Percentiles rank a stretch among this genome's conserved stretches.
Evolutionary conservation across 2,329 filamentous ascomycete genomes (phyloP).

Genomic region (Venturia pyrina): DNA sequence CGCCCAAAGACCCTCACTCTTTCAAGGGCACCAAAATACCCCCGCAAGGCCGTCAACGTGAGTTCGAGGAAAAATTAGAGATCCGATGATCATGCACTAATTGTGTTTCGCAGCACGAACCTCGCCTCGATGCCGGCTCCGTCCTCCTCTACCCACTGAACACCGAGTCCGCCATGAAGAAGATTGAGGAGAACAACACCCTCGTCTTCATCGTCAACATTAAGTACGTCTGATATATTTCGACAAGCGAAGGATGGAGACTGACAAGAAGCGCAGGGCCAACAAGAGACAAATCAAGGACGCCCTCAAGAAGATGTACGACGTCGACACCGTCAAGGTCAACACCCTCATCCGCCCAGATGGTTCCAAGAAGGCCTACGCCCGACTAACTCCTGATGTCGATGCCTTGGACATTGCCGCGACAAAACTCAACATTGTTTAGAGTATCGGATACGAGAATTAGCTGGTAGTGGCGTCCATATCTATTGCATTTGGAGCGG

Average conservation of each 20-base stretch:
- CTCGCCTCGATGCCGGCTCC: constrained; percentile 95
- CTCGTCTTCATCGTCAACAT: constrained; percentile 94
- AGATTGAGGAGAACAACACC: constrained; percentile 99
- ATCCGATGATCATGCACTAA: neutral
- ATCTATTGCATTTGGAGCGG: constrained; percentile 6
- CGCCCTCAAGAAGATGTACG: constrained; percentile 97
- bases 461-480: constrained; percentile 5
- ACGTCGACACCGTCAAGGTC: constrained; percentile 97
- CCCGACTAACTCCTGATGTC: constrained; percentile 88
- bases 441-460: constrained; percentile 33
- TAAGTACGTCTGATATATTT: constrained; percentile 21
- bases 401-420: constrained; percentile 98
- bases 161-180: constrained; percentile 99
- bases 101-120: constrained; percentile 51
- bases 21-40: constrained; percentile 88
- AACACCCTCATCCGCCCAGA: constrained; percentile 98
- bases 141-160: constrained; percentile 96
- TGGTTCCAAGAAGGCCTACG: constrained; percentile 97
- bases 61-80: neutral
- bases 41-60: constrained; percentile 70
- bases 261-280: constrained; percentile 48
- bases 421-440: constrained; percentile 97
- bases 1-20: constrained; percentile 92
- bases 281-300: constrained; percentile 99
- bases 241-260: neutral